Conservation (phyloP, 208 protist genomes). For the Paratrypanosoma confusum region DNA sequence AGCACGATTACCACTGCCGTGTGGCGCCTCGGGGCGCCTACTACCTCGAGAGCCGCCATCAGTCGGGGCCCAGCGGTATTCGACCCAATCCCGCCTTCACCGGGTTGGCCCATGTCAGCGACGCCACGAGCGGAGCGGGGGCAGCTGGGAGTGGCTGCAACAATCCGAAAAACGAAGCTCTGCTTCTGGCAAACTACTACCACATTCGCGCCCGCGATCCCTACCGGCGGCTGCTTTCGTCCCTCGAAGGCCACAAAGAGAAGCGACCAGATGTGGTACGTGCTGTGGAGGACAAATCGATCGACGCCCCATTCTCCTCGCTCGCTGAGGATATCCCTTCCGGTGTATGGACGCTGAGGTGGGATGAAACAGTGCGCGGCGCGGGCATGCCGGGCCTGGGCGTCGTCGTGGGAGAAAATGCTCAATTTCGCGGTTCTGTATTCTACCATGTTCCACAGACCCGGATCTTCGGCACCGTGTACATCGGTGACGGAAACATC, state of each 20-base stretch:
- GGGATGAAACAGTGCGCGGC: too few species aligned
- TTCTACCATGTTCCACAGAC: constrained; percentile 81
- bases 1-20: constrained; percentile 70
- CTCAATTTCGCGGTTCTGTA: constrained; percentile 50
- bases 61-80: constrained; percentile 18
- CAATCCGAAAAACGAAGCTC: too few species aligned
- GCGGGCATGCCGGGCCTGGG: constrained; percentile 27
- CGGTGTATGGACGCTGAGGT: constrained; percentile 61
- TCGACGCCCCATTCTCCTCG: constrained; percentile 63
- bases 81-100: constrained; percentile 44
- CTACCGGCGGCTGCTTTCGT: constrained; percentile 46
- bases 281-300: constrained; percentile 34
- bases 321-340: constrained; percentile 64
- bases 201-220: constrained; percentile 63
- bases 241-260: constrained; percentile 43
- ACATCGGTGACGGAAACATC: constrained; percentile 82
- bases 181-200: constrained; percentile 72
- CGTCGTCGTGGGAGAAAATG: constrained; percentile 54
- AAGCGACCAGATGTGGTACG: too few species aligned
- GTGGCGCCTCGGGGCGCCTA: constrained; percentile 77
- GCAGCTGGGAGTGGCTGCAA: too few species aligned
- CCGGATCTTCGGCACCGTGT: constrained; percentile 54
- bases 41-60: constrained; percentile 30
- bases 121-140: too few species aligned
- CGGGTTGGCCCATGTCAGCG: constrained; percentile 24